Evolutionary conservation across 345 rosid species (phyloP).

Genomic region (Luvunga scandens): DNA sequence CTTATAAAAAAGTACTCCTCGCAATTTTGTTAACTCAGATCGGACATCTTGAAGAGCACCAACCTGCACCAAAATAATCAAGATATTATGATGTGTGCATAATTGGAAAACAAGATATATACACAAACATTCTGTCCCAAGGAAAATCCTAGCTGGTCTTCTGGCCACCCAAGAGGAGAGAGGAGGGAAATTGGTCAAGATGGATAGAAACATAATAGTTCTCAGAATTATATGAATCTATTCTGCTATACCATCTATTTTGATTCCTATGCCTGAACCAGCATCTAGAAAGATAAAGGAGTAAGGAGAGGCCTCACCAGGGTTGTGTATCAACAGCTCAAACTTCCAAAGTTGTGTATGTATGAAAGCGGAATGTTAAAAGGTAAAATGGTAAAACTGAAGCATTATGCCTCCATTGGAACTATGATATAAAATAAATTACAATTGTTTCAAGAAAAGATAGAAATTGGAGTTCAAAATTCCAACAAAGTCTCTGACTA

Average conservation of each 20-base stretch:
- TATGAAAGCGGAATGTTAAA: not conserved
- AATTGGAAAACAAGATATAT: not conserved
- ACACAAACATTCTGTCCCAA: not conserved
- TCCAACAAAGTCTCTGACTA: not conserved
- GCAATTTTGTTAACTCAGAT: constrained; percentile 87
- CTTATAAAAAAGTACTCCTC: constrained; percentile 80
- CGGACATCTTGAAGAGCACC: constrained; percentile 99
- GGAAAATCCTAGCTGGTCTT: not conserved
- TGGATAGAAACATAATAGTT: not conserved
- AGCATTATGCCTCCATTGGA: not conserved
- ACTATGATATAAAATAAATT: not conserved
- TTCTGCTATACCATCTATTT: too few relatives aligned
- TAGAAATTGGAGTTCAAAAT: constrained; percentile 1
- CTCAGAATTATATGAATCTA: not conserved
- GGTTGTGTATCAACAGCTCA: not conserved
- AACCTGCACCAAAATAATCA: constrained; percentile 50
- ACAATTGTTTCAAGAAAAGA: not conserved
- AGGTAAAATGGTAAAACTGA: not conserved
- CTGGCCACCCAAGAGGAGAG: not conserved
- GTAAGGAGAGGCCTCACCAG: not conserved
- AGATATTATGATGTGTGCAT: constrained; percentile 10
- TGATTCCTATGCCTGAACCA: not conserved
- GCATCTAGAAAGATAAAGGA: not conserved
- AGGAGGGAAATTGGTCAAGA: not conserved
- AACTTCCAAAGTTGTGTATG: not conserved